phyloP scores from a whole-genome alignment of 768 basidiomycete genomes.

The Pleurotus tuoliensis region DNA sequence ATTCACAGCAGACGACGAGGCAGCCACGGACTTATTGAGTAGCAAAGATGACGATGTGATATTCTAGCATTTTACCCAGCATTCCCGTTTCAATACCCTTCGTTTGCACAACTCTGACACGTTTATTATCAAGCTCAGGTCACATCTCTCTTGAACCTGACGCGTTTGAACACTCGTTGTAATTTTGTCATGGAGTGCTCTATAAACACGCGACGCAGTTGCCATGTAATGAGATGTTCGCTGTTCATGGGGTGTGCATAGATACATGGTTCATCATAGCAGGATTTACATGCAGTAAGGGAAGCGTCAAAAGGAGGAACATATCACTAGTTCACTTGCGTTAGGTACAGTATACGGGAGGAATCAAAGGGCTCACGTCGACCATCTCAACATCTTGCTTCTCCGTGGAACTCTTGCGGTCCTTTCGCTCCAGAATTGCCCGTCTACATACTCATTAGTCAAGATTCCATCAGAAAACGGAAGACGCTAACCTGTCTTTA shows the following conservation, averaged over 20 bases:
- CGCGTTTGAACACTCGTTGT: too few relatives aligned
- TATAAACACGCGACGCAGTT: background rate
- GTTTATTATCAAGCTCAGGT: too few relatives aligned
- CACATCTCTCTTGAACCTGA: too few relatives aligned
- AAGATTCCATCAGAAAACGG: background rate
- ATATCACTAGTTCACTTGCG: slow-evolving; percentile 32
- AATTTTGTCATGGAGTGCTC: background rate
- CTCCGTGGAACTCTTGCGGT: slow-evolving; percentile 58
- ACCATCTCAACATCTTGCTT: slow-evolving; percentile 72
- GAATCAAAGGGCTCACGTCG: slow-evolving; percentile 51
- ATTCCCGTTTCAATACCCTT: too few relatives aligned
- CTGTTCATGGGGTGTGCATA: slow-evolving; percentile 38
- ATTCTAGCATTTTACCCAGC: slow-evolving; percentile 48
- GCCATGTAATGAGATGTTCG: background rate
- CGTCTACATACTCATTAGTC: slow-evolving; percentile 41
- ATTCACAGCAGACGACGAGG: slow-evolving; percentile 27
- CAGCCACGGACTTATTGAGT: slow-evolving; percentile 55
- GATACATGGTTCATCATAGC: slow-evolving; percentile 65
- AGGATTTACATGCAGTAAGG: slow-evolving; percentile 20
- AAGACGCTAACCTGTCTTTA: slow-evolving; percentile 67
- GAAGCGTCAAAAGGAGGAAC: slow-evolving; percentile 19
- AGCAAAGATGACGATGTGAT: slow-evolving; percentile 93
- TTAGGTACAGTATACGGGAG: slow-evolving; percentile 4
- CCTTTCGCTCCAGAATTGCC: slow-evolving; percentile 84
- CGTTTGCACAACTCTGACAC: too few relatives aligned